These are phyloP conservation scores for Tulasnella sp. DNA, from an alignment of 768 basidiomycete species.

Conservation along the genomic window DNA sequence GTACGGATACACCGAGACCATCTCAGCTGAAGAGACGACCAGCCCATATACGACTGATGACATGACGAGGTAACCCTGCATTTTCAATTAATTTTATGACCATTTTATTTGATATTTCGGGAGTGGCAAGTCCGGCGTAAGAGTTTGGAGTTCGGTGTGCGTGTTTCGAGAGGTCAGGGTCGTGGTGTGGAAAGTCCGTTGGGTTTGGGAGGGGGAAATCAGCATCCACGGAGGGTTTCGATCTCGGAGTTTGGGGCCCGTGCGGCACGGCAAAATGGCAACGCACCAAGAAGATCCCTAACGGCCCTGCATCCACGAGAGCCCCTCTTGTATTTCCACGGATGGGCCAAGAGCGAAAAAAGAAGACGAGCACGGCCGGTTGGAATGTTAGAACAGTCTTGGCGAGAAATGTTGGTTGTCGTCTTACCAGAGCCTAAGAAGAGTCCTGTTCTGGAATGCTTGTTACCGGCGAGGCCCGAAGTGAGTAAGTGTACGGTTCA, in stretches of 20 bases:
- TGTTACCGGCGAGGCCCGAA: not conserved
- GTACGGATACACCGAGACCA: constrained; percentile 17
- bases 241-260: no score
- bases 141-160: not conserved
- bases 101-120: not conserved
- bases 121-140: no score
- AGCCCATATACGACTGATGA: constrained; percentile 1
- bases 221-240: no score
- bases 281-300: constrained; percentile 17
- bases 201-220: not conserved
- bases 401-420: not conserved
- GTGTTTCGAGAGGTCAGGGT: not conserved
- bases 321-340: constrained; percentile 1
- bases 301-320: constrained; percentile 10
- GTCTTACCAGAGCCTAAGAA: constrained; percentile 17
- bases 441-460: not conserved
- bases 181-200: not conserved
- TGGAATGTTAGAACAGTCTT: not conserved
- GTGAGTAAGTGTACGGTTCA: not conserved
- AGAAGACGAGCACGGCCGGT: not conserved
- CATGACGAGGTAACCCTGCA: constrained; percentile 9
- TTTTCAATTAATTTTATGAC: not conserved
- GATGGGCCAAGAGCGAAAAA: not conserved
- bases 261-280: not conserved
- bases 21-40: constrained; percentile 11